A percentile compares a stretch with the other conserved stretches of the same genome.
Conservation (phyloP, 1,139 yeast species). For the Debaryomycetaceae sp. region DNA sequence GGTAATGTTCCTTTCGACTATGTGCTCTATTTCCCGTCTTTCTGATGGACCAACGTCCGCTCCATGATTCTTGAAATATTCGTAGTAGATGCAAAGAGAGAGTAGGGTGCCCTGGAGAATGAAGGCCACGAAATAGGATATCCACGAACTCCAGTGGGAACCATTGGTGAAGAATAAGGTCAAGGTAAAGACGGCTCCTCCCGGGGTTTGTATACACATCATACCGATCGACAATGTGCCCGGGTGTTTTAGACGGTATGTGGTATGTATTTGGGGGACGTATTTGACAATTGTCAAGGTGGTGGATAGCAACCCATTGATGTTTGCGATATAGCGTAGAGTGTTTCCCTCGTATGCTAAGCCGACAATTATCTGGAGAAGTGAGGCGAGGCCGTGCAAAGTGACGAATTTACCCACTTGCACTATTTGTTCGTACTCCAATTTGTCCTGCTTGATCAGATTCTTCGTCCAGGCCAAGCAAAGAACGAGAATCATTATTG, state of each 20-base stretch:
- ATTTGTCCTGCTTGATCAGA: slow-evolving; percentile 45
- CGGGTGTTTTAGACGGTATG: slow-evolving; percentile 66
- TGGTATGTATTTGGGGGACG: slow-evolving; percentile 75
- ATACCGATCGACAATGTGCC: slow-evolving; percentile 78
- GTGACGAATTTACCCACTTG: slow-evolving; percentile 38
- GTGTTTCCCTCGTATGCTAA: slow-evolving; percentile 17
- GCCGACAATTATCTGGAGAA: slow-evolving; percentile 31
- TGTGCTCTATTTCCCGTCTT: slow-evolving; percentile 30
- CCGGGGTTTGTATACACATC: slow-evolving; percentile 90
- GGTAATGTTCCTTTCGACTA: slow-evolving; percentile 23
- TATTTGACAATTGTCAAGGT: slow-evolving; percentile 66
- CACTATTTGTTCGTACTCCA: slow-evolving; percentile 42
- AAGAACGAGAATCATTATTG: slow-evolving; percentile 54
- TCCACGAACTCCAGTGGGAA: slow-evolving; percentile 85
- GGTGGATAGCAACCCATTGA: slow-evolving; percentile 63
- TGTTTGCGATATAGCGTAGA: slow-evolving; percentile 46
- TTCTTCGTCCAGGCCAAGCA: slow-evolving; percentile 47
- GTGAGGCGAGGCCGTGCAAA: slow-evolving; percentile 32
- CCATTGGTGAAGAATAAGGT: slow-evolving; percentile 70
- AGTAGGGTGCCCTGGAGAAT: slow-evolving; percentile 50
- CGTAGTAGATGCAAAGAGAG: slow-evolving; percentile 36
- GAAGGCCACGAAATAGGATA: slow-evolving; percentile 76
- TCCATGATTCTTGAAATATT: slow-evolving; percentile 28
- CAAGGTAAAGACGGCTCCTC: slow-evolving; percentile 76
- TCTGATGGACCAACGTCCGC: slow-evolving; percentile 28